Evolutionary conservation across 148 eudicot genomes (phyloP), one percentile per base, ranked within the genome.

Genomic region (Fagopyrum esculentum): DNA sequence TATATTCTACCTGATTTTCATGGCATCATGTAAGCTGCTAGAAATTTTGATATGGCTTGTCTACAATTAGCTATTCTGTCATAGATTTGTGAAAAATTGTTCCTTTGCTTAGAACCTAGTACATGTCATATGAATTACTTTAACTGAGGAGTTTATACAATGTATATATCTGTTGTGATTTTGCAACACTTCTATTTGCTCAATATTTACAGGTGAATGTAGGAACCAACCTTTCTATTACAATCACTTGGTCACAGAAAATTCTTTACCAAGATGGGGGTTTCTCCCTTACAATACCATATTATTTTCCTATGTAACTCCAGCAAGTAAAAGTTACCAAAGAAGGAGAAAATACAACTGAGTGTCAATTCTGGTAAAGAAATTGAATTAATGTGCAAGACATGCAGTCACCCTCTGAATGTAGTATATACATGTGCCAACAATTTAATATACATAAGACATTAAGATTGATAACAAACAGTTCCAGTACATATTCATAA

Each of bases 261-360:
- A 76, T 95, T 61, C 30, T 73, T 54, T 88, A 86, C 84, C 78
- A 75, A 46, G 85, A 85, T 73, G 89, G 91, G 60, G 84, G 84
- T 66, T 89, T 92, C 82, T 84, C 87, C 78, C 81, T 95, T 73
- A 72, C 63, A 44, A 72, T 95, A 82, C 99, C 99, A 68, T 95
- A 87, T 82, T 78, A 63, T 45, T 92, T 95, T 74, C 99, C 99
- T 95, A 82, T 76, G 99, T 92, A 75, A 85, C 88, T 74, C 94
- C 99, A 74, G 88, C 89, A 70, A 92, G 88, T 72, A 90, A 83
- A 95, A 89, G 83, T 83, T 95, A 52, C 85, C 99, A 6, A 95
- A 90, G 85, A 93, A 76, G 77, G 99, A 92, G 78, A 95, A 88
- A 84, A 92, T 95, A 77, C 82, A 76, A 76, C 81, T 95, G 70